Conservation (phyloP, 176 grass and related monocot genomes). For the Tuctoria greenei region DNA sequence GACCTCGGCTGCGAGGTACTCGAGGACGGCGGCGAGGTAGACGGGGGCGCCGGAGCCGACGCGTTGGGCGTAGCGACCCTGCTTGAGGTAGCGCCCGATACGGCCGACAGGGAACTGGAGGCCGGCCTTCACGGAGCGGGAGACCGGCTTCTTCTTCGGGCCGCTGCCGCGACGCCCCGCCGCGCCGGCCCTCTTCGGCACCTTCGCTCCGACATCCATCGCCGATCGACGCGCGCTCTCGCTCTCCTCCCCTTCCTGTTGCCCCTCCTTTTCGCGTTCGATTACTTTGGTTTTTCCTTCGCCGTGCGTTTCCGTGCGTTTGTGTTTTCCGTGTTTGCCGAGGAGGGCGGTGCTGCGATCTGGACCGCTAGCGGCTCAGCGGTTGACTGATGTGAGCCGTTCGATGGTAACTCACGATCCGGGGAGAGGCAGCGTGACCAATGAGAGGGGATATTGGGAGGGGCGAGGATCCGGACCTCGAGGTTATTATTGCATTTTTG, state of each 20-base stretch:
- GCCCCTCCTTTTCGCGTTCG: not conserved
- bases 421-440: slow-evolving; percentile 8
- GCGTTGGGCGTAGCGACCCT: slow-evolving; percentile 59
- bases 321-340: slow-evolving; percentile 48
- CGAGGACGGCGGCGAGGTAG: slow-evolving; percentile 42
- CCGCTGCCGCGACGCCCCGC: slow-evolving; percentile 46
- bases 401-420: slow-evolving; percentile 19
- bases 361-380: not conserved
- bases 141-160: slow-evolving; percentile 74
- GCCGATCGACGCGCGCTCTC: slow-evolving; percentile 38
- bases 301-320: not conserved
- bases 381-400: not conserved
- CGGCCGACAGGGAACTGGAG: slow-evolving; percentile 84
- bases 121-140: slow-evolving; percentile 77
- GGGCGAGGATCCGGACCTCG: not conserved
- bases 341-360: slow-evolving; percentile 31
- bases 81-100: slow-evolving; percentile 74
- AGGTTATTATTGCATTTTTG: not conserved
- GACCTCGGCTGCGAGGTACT: slow-evolving; percentile 50
- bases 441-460: not conserved
- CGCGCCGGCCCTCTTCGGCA: slow-evolving; percentile 36
- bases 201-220: slow-evolving; percentile 51
- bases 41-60: slow-evolving; percentile 43
- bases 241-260: slow-evolving; percentile 1
- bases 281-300: slow-evolving; percentile 15